These are phyloP conservation scores for Termitomyces sp. DNA, from an alignment of 1,284 basidiomycete species.

Conservation along the genomic window DNA sequence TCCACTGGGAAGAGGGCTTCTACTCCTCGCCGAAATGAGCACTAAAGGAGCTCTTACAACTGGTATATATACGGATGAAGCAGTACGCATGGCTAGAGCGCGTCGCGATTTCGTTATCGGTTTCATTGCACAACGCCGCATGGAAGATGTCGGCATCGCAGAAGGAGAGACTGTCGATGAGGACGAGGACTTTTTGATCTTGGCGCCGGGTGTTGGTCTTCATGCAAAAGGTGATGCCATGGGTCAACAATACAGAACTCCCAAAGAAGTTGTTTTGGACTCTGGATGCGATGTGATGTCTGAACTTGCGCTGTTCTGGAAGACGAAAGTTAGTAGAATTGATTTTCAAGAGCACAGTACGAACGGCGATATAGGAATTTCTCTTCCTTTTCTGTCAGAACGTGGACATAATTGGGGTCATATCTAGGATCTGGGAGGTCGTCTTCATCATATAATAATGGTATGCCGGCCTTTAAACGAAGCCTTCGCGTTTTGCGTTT, in stretches of 20 bases:
- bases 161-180: slow-evolving; percentile 25
- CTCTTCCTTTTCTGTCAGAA: slow-evolving; percentile 71
- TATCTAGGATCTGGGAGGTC: slow-evolving; percentile 75
- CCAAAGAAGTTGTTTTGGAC: slow-evolving; percentile 77
- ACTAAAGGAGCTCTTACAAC: slow-evolving; percentile 83
- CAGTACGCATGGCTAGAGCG: slow-evolving; percentile 82
- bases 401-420: slow-evolving; percentile 71
- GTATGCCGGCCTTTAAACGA: slow-evolving; percentile 56
- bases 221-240: slow-evolving; percentile 80
- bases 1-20: slow-evolving; percentile 80
- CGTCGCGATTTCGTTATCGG: slow-evolving; percentile 88
- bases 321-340: not conserved
- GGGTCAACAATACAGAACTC: slow-evolving; percentile 97
- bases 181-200: slow-evolving; percentile 79
- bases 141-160: slow-evolving; percentile 60
- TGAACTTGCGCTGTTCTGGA: slow-evolving; percentile 64
- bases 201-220: slow-evolving; percentile 92
- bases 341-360: slow-evolving; percentile 20
- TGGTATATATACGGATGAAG: slow-evolving; percentile 80
- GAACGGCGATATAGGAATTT: slow-evolving; percentile 62
- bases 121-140: slow-evolving; percentile 88
- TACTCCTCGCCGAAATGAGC: slow-evolving; percentile 97
- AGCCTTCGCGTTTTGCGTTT: slow-evolving; percentile 54
- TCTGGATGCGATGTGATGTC: slow-evolving; percentile 90
- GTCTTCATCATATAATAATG: slow-evolving; percentile 65